Base-by-base conservation (phyloP, 495 filamentous ascomycete species). In the Lindgomyces ingoldianus region DNA sequence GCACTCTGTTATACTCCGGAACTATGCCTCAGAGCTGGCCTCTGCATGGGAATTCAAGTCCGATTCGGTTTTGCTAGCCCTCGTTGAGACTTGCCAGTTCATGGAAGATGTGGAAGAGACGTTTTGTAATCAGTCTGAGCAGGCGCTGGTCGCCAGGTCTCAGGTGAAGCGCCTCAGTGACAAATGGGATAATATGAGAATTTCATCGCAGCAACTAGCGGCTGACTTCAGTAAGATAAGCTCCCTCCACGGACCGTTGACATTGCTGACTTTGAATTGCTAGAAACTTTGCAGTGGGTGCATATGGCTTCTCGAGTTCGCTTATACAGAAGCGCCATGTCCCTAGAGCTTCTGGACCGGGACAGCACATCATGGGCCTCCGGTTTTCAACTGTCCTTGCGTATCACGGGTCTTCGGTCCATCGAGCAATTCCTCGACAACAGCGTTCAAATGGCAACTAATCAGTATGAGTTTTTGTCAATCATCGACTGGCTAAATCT, bases 71-170 rank as follows among this genome's bases (percentile, higher is more conserved):
- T 24, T 68, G 1, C 52, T 47, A 29, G 22, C 46, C 16, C 52
- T 68, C 4, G 41, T 68, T 21, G 52, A 68, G 10, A 63, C 46
- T 11, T 68, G 59, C 24, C 50, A 55, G 19, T 63, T 62, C 25
- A 44, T 62, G 26, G 64, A 68, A 36, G 64, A 68, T 29, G 53
- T 68, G 4, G 64, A 68, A 16, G 64, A 68, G 59, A 68, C 64
- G 6, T 68, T 68, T 30, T 12, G 25, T 0, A 41, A 29, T 39
- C 44, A 11, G 10, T 42, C 52, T 33, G 52, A 46, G 45, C 44
- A 62, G 36, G 64, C 49, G 10, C 44, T 67, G 41, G 49, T 61
- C 58, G 58, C 46, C 9, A 57, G 47, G 27, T 62, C 58, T 19
- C 64, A 68, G 25, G 16, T 59, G 1, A 57, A 62, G 33, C 50